Conservation (phyloP, 2,329 filamentous ascomycete genomes). For the Colletotrichum sp. region DNA sequence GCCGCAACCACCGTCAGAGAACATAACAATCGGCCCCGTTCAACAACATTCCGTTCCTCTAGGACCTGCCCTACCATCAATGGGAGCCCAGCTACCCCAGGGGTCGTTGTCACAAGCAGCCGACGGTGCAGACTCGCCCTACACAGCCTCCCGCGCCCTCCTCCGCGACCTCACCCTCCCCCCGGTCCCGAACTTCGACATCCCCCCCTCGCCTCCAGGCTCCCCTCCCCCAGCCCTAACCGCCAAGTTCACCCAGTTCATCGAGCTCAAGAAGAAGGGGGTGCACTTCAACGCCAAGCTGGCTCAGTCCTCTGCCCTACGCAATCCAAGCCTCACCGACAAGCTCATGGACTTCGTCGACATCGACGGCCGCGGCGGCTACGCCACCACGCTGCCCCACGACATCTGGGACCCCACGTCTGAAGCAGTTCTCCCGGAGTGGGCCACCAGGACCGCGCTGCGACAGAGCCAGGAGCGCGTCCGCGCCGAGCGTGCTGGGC, state of each 20-base stretch:
- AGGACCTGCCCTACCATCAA: slow-evolving; percentile 43
- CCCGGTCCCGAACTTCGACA: slow-evolving; percentile 72
- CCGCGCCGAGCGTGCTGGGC: slow-evolving; percentile 49
- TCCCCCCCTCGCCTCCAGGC: slow-evolving; percentile 75
- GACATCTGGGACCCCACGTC: slow-evolving; percentile 62
- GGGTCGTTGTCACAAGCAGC: slow-evolving; percentile 21
- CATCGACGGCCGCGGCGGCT: slow-evolving; percentile 59
- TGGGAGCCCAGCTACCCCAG: slow-evolving; percentile 23
- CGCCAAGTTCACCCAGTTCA: slow-evolving; percentile 75
- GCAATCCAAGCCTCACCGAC: slow-evolving; percentile 75
- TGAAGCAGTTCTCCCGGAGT: slow-evolving; percentile 53
- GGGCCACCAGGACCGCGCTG: slow-evolving; percentile 57
- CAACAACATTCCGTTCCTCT: slow-evolving; percentile 36
- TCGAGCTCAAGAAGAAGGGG: slow-evolving; percentile 77
- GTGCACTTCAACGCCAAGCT: slow-evolving; percentile 82
- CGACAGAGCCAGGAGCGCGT: slow-evolving; percentile 52
- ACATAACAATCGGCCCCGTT: slow-evolving; percentile 30
- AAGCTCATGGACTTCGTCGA: slow-evolving; percentile 75
- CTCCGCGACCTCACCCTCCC: slow-evolving; percentile 78
- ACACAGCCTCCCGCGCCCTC: slow-evolving; percentile 67
- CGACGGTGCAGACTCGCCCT: slow-evolving; percentile 61
- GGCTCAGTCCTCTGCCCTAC: slow-evolving; percentile 68
- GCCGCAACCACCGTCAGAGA: neutral
- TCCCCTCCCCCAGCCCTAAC: slow-evolving; percentile 59
- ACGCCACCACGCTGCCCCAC: slow-evolving; percentile 64